Evolutionary conservation across 148 eudicot species (phyloP).

Genomic region (Chenopodium berlandieri): DNA sequence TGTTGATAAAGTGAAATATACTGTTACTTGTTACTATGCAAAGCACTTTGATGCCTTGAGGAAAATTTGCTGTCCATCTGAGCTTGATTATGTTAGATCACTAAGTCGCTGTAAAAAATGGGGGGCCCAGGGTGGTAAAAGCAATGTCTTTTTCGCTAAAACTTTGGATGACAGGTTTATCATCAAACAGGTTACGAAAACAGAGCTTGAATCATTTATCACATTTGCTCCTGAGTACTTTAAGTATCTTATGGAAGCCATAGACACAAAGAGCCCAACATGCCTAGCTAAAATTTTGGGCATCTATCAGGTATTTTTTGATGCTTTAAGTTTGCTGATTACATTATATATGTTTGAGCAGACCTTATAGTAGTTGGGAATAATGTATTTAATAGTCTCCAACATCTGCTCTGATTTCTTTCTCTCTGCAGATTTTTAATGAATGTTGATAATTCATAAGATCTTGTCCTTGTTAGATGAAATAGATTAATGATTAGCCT

Average conservation of each 20-base stretch:
- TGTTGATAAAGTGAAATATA: conserved; percentile 70
- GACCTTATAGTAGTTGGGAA: not conserved
- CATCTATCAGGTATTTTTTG: conserved; percentile 80
- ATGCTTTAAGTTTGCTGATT: conserved; percentile 7
- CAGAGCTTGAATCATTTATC: conserved; percentile 92
- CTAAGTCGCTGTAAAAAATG: conserved; percentile 95
- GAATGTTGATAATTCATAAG: not conserved
- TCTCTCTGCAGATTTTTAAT: not conserved
- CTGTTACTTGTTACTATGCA: conserved; percentile 80
- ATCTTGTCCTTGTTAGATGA: not conserved
- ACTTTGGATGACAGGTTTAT: conserved; percentile 90
- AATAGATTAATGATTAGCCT: not conserved
- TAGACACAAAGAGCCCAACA: conserved; percentile 73
- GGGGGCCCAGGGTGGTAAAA: conserved; percentile 97
- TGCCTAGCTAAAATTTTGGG: conserved; percentile 93
- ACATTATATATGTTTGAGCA: not conserved
- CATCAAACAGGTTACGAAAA: conserved; percentile 94
- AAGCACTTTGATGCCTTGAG: conserved; percentile 87
- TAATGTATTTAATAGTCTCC: not conserved
- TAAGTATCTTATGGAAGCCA: conserved; percentile 75
- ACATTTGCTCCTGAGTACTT: conserved; percentile 88
- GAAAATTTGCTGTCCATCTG: conserved; percentile 86
- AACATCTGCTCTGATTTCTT: not conserved
- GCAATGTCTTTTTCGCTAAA: conserved; percentile 88
- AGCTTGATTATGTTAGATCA: conserved; percentile 75